These are phyloP conservation scores for Oryza brachyantha DNA, from an alignment of 176 grass and related monocot genomes.

Conservation along the genomic window DNA sequence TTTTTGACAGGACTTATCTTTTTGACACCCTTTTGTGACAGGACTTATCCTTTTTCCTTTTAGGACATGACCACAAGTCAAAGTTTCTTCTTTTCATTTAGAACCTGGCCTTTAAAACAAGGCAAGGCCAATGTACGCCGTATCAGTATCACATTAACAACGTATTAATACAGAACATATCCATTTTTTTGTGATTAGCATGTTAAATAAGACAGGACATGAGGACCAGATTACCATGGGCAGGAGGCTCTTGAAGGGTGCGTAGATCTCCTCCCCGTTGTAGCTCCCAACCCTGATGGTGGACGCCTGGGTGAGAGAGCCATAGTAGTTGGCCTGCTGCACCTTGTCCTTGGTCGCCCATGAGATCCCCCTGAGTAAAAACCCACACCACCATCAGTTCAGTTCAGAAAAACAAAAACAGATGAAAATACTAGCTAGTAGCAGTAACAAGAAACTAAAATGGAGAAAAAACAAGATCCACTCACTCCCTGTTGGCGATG, in stretches of 20 bases:
- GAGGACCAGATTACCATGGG: slow-evolving; percentile 63
- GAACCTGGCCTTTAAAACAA: neutral
- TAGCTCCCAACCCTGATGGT: slow-evolving; percentile 82
- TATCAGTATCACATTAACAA: neutral
- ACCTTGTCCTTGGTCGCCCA: slow-evolving; percentile 97
- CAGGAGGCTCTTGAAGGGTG: slow-evolving; percentile 92
- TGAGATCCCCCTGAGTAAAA: slow-evolving; percentile 74
- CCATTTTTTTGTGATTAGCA: neutral
- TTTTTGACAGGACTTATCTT: neutral
- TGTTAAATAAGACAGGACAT: neutral
- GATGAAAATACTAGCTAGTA: neutral
- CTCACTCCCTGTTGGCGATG: slow-evolving; percentile 90
- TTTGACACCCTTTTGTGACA: neutral
- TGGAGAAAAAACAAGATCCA: neutral
- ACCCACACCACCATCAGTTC: neutral
- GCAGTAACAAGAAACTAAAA: neutral
- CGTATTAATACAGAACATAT: neutral
- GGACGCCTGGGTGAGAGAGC: slow-evolving; percentile 92
- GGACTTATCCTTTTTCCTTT: neutral
- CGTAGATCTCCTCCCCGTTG: slow-evolving; percentile 94
- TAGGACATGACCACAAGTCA: neutral
- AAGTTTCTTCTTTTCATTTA: neutral
- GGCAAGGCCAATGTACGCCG: neutral
- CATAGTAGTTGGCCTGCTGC: slow-evolving; percentile 95
- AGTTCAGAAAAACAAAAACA: neutral